Base-by-base conservation (phyloP, 78 protist genomes). In the Dictyostelium discoideum region DNA sequence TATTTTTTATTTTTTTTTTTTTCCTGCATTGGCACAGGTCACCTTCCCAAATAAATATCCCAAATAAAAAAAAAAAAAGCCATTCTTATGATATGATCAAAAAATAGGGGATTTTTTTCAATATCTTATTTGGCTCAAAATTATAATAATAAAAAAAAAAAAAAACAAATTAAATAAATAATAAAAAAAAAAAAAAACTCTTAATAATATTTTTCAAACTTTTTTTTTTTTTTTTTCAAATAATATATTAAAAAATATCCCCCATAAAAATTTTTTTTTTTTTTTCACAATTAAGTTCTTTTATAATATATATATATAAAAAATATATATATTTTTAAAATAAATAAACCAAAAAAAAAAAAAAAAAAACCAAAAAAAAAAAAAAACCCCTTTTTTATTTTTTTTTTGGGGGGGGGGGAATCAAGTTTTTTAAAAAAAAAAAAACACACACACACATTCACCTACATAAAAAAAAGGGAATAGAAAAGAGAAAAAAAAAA, bases 71-170 rank as follows among this genome's bases (percentile, higher is more conserved):
- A 67, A 10, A 63, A 22, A 24, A 8, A 6, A 11, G 76, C 24
- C 76, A 67, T 67, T 67, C 20, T 63, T n/a, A 26, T 67, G 76
- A 24, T n/a, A 67, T 67, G 76, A 67, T 67, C 37, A 67, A 67
- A 67, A 67, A 67, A 67, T 67, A 67, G 76, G n/a, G 76, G n/a
- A 67, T 67, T 67, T 14, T 63, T 67, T 67, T 67, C 48, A n/a
- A 67, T 26, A 67, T 67, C 76, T 7, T 67, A 67, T n/a, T 67
- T 54, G 65, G 16, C 65, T 16, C 65, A 16, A 54, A 50, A 16
- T 57, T 16, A 57, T 57, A 18, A 18, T 57, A 18, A 18, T 54
- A 54, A 57, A 44, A 2, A 44, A 44, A 7, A 44, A 44, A 7
- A 44, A 44, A 44, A 3, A 44, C 4, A 44, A 57, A 57, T 16